Evolutionary conservation across 2,329 filamentous ascomycete species (phyloP), one percentile per base, ranked within the genome.

Genomic region (Teratosphaeria epicoccoides): DNA sequence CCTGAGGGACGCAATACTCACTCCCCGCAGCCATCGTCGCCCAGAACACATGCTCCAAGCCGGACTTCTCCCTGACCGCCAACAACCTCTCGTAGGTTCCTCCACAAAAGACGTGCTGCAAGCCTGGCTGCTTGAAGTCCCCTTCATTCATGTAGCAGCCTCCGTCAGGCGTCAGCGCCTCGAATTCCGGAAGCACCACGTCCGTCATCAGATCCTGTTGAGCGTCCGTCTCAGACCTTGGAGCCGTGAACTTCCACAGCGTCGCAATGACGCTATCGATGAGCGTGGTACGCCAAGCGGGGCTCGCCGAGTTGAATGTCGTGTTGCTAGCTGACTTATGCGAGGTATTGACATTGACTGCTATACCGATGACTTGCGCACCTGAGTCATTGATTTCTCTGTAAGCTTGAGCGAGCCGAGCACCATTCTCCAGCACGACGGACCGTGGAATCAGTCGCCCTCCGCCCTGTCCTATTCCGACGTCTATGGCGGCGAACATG

Each of bases 61-160:
- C 72, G 56, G 69, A 73, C 50, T 69, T 68, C 9, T 61, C 55
- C 65, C 75, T 74, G 24, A 75, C 61, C 6, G 54, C 7, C 4
- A 64, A 57, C 23, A 73, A 59, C 1, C 53, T 61, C 1, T 54
- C 55, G 47, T 73, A 74, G 53, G 72, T 74, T 3, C 49, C 52
- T 4, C 73, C 71, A 55, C 70, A 75, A 57, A 73, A 75, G 1
- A 65, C 64, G 25, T 66, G 47, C 59, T 72, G 62, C 59, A 66
- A 73, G 54, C 71, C 60, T 1, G 65, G 66, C 58, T 74, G 68
- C 33, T 64, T 64, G 58, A 68, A 70, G 50, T 72, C 64, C 9
- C 60, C 69, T 55, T 74, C 72, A 49, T 73, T 75, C 52, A 71
- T 55, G 55, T 76, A 75, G 3, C 61, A 62, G 1, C 70, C 68